Evolutionary conservation across 305 asterid genomes (phyloP).

Genomic region (Stenogyne calaminthoides): DNA sequence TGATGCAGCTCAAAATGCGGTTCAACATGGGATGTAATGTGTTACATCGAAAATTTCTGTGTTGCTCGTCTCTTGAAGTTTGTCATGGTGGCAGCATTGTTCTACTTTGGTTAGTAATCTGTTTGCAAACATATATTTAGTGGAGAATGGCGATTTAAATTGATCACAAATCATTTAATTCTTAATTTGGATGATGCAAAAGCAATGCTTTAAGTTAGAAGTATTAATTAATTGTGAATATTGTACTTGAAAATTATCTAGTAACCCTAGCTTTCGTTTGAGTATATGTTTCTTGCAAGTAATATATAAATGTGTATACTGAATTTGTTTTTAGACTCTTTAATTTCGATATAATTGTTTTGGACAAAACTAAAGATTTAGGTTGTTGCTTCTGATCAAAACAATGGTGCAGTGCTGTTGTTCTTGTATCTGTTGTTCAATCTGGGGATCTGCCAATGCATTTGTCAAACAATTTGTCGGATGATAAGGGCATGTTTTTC

Average conservation of each 20-base stretch:
- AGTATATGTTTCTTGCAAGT: neutral
- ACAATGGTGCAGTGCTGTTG: slow-evolving; percentile 54
- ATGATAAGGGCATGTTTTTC: slow-evolving; percentile 50
- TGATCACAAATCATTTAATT: neutral
- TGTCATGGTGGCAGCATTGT: slow-evolving; percentile 47
- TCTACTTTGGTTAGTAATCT: slow-evolving; percentile 54
- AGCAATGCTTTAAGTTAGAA: neutral
- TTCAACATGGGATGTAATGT: slow-evolving; percentile 59
- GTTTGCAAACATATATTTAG: neutral
- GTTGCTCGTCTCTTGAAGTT: slow-evolving; percentile 64
- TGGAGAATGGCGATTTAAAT: neutral
- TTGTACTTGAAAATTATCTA: neutral
- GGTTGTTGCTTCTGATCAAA: neutral
- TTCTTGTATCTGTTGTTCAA: slow-evolving; percentile 65
- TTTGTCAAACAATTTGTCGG: slow-evolving; percentile 46
- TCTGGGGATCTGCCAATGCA: slow-evolving; percentile 75
- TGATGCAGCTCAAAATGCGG: slow-evolving; percentile 57
- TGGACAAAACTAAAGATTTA: neutral
- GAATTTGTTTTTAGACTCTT: neutral
- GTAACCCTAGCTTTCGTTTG: neutral
- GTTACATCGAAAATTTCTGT: slow-evolving; percentile 78
- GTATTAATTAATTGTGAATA: neutral
- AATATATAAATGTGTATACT: neutral
- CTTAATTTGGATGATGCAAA: neutral
- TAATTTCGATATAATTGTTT: neutral